phyloP scores from a whole-genome alignment of 169 alveolate species.

The Perkinsus chesapeaki region DNA sequence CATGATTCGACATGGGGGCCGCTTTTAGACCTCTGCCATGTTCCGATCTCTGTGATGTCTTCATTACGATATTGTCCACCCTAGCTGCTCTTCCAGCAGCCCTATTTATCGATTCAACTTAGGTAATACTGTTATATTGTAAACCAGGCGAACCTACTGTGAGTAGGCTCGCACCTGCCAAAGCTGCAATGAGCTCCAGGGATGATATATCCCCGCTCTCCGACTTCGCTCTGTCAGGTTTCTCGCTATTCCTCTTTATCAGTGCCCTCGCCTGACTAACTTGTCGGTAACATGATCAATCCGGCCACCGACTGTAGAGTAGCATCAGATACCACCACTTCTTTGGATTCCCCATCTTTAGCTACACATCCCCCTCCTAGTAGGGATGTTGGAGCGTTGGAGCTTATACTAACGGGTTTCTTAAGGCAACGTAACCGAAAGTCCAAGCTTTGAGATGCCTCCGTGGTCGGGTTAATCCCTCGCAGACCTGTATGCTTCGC shows the following conservation, averaged over 20 bases:
- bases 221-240: not conserved
- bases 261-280: not conserved
- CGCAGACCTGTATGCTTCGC: not conserved
- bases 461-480: not conserved
- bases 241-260: not conserved
- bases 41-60: not conserved
- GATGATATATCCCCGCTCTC: not conserved
- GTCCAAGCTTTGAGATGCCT: not conserved
- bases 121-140: not conserved
- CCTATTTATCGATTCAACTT: not conserved
- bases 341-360: not conserved
- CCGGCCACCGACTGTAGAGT: not conserved
- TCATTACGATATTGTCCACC: not conserved
- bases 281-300: not conserved
- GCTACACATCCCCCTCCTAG: not conserved
- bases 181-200: not conserved
- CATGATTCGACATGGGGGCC: not conserved
- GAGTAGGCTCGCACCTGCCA: not conserved
- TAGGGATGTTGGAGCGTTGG: not conserved
- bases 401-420: not conserved
- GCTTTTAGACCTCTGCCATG: not conserved
- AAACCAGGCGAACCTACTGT: not conserved
- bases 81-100: not conserved
- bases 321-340: not conserved
- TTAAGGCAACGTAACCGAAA: not conserved